These are phyloP conservation scores for Lasiodiplodia gonubiensis DNA, from an alignment of 2,329 filamentous ascomycete genomes.

Conservation along the genomic window DNA sequence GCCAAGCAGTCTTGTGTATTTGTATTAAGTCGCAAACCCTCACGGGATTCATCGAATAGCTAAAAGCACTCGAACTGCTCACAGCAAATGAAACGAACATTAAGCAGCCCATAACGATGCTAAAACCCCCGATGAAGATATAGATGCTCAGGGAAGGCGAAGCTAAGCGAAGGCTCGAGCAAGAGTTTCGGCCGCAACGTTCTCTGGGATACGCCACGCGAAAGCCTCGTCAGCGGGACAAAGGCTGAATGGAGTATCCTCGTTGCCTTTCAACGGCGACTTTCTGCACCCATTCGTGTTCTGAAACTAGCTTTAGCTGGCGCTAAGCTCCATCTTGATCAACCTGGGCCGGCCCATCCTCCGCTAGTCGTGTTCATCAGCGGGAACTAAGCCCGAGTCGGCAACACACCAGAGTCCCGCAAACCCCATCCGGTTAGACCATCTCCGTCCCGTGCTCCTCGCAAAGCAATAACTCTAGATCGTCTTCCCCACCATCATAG, in stretches of 20 bases:
- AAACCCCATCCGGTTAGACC: not conserved
- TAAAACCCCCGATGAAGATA: not conserved
- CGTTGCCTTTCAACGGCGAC: not conserved
- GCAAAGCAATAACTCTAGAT: not conserved
- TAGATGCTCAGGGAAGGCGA: not conserved
- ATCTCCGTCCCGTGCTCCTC: not conserved
- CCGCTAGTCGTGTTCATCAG: not conserved
- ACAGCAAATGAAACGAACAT: not conserved
- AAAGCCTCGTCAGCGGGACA: not conserved
- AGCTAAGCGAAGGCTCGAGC: not conserved
- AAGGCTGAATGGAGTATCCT: not conserved
- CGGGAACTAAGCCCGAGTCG: not conserved
- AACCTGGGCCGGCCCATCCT: not conserved
- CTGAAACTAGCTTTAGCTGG: not conserved
- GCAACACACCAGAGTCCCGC: not conserved
- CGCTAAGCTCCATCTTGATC: conserved; percentile 1
- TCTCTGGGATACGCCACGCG: not conserved
- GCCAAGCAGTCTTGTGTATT: too few relatives aligned
- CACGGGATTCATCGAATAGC: too few relatives aligned
- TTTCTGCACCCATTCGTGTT: not conserved
- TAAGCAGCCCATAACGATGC: not conserved
- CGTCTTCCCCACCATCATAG: not conserved
- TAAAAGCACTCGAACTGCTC: too few relatives aligned
- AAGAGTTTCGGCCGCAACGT: too few relatives aligned
- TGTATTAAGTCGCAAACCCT: too few relatives aligned